These are phyloP conservation scores for Mycena galopus DNA, from an alignment of 768 basidiomycete species.

Conservation along the genomic window DNA sequence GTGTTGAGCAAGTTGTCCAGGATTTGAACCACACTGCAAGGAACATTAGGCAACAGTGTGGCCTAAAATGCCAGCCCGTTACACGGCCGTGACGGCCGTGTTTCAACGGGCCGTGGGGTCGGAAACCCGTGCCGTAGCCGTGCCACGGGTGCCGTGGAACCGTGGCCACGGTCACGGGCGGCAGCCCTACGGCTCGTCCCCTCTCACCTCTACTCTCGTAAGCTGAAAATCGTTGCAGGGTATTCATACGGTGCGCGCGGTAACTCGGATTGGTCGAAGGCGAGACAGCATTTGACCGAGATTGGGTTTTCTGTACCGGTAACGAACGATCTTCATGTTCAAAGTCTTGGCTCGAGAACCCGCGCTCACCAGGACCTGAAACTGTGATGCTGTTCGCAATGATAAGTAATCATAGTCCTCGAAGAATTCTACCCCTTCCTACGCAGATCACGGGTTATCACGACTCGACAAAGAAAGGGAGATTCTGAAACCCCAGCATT, in stretches of 20 bases:
- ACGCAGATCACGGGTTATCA: conserved; percentile 13
- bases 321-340: neutral
- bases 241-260: neutral
- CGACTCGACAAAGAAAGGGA: conserved; percentile 9
- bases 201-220: neutral
- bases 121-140: too few species aligned
- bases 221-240: neutral
- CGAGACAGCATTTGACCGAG: conserved; percentile 6
- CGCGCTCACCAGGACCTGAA: neutral
- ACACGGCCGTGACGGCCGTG: too few species aligned
- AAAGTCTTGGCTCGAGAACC: conserved; percentile 10
- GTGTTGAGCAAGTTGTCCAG: too few species aligned
- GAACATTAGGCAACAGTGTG: too few species aligned
- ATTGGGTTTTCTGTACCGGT: conserved; percentile 12
- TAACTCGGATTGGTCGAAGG: too few species aligned
- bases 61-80: too few species aligned
- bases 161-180: too few species aligned
- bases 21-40: too few species aligned
- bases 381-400: too few species aligned
- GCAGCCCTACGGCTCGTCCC: too few species aligned
- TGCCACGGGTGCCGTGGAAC: too few species aligned
- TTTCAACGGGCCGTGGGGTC: too few species aligned
- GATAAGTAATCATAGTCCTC: conserved; percentile 13
- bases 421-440: conserved; percentile 14
- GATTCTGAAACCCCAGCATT: conserved; percentile 10